These are phyloP conservation scores for Scleroderma bovista DNA, from an alignment of 768 basidiomycete species.

Conservation along the genomic window DNA sequence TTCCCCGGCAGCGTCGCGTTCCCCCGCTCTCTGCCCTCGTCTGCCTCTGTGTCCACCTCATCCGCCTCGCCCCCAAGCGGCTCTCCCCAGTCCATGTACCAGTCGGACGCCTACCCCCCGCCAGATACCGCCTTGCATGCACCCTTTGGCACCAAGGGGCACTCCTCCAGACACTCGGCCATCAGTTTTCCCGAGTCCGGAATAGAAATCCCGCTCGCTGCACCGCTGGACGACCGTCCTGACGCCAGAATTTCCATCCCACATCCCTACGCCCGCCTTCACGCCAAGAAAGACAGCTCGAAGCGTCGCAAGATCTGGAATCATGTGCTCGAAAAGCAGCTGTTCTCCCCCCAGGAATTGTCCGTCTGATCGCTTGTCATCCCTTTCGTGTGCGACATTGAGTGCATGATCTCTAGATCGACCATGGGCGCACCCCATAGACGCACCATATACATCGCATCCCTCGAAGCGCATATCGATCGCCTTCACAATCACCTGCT, in stretches of 20 bases:
- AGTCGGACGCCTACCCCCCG: constrained; percentile 8
- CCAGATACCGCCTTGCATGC: not conserved
- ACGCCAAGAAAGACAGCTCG: constrained; percentile 55
- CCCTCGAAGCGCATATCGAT: constrained; percentile 70
- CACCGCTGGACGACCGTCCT: constrained; percentile 7
- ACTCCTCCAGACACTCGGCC: constrained; percentile 1
- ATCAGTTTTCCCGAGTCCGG: not conserved
- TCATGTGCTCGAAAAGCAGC: constrained; percentile 66
- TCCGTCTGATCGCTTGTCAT: constrained; percentile 26
- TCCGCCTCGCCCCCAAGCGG: not conserved
- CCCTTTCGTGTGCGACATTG: constrained; percentile 37
- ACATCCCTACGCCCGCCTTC: constrained; percentile 67
- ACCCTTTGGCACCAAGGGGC: not conserved
- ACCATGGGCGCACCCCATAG: constrained; percentile 63
- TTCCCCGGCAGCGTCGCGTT: constrained; percentile 5
- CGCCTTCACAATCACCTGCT: constrained; percentile 55
- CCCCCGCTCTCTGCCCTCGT: constrained; percentile 5
- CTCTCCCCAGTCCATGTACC: constrained; percentile 4
- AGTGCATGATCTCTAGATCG: constrained; percentile 35
- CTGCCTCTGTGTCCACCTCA: constrained; percentile 28
- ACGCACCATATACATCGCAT: constrained; percentile 66
- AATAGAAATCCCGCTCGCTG: not conserved
- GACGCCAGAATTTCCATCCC: constrained; percentile 34
- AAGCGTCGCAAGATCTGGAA: constrained; percentile 77
- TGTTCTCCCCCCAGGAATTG: constrained; percentile 67